Base-by-base conservation (phyloP, 2,329 filamentous ascomycete genomes). In the Dactylellina haptotyla region DNA sequence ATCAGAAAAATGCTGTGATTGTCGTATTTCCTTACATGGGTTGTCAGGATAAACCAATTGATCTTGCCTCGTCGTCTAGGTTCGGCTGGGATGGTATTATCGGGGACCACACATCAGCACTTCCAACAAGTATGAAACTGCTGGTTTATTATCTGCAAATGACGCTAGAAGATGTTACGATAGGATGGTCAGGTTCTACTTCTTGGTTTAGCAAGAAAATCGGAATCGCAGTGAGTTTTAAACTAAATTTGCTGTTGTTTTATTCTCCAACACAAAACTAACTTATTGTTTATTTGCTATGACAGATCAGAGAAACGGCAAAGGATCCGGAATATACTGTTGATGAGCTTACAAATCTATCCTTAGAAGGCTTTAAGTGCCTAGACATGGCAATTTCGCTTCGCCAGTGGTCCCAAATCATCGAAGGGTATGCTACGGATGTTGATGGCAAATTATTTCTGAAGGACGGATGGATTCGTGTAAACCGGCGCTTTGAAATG, bases 91-190 rank as follows among this genome's bases (percentile, higher is more conserved):
- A 30, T 59, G 56, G 48, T 3, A 48, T 48, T 32, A 14, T 59
- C 9, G 34, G 20, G 1, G 39, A 59, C n/a, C 23, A n/a, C 4
- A 10, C 25, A 20, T 46, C 39, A 18, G 48, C 4, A 2, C 34
- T 59, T n/a, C 56, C 56, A 3, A 20, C 26, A 2, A 34, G 39
- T 14, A 45, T 14, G 10, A 59, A 59, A n/a, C 5, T 59, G 39
- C n/a, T 59, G n/a, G 39, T 41, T 10, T 59, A 59, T 26, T 59
- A 59, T 41, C 12, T 59, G 23, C 56, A 59, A 32, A 59, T 59
- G 56, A 59, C 56, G 2, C 23, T 59, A 25, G 39, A 34, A 3
- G 56, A 59, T 20, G 56, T 48, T 1, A 46, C 56, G 9, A n/a
- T 41, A 1, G 56, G 56, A 1, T 59, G 56, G 56, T 46, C 56